Evolutionary conservation across 148 eudicot genomes (phyloP).

Genomic region (Polygonum aviculare): DNA sequence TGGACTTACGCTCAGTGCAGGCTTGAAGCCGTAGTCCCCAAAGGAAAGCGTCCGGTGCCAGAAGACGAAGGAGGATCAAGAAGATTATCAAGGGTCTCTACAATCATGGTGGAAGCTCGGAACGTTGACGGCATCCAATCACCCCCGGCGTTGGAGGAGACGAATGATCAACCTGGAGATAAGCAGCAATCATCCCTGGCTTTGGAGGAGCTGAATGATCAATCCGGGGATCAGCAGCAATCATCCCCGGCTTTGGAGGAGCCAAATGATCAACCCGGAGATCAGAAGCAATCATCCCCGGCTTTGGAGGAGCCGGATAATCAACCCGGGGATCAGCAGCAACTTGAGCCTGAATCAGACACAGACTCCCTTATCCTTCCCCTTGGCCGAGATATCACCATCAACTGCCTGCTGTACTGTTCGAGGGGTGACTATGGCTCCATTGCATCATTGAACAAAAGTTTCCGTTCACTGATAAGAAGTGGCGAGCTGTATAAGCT

Average conservation of each 20-base stretch:
- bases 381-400: conserved; percentile 14
- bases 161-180: not conserved
- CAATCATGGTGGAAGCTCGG: not conserved
- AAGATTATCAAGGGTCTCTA: conserved; percentile 6
- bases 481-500: conserved; percentile 35
- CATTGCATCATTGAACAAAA: conserved; percentile 9
- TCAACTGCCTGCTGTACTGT: conserved; percentile 13
- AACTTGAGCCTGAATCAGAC: conserved; percentile 2
- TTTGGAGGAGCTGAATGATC: not conserved
- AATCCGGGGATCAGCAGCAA: not conserved
- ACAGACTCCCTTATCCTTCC: conserved; percentile 4
- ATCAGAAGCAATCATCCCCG: not conserved
- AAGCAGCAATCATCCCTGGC: not conserved
- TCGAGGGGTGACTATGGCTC: conserved; percentile 17
- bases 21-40: conserved; percentile 6
- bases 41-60: conserved; percentile 12
- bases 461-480: conserved; percentile 11
- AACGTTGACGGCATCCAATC: not conserved
- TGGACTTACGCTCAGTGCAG: conserved; percentile 9
- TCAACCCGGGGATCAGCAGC: not conserved
- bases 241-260: not conserved
- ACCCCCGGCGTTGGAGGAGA: not conserved
- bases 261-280: not conserved
- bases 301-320: not conserved
- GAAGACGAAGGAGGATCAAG: conserved; percentile 1